phyloP scores from a whole-genome alignment of 192 early-diverging fungal species.

The Podila verticillata region DNA sequence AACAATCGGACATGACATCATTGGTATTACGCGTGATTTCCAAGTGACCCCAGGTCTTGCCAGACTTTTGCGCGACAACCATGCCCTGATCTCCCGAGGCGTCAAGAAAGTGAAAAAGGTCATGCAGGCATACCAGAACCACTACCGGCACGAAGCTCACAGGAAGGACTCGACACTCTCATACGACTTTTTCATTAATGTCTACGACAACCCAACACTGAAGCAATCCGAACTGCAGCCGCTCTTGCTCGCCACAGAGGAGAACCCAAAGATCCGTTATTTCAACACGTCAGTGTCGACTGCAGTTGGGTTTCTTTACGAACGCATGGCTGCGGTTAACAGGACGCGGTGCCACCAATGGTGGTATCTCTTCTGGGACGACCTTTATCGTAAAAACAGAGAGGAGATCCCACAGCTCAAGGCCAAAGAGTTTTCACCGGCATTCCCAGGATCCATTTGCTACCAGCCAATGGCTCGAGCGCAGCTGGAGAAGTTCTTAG shows the following conservation, averaged over 20 bases:
- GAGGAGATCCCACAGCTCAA: slow-evolving; percentile 54
- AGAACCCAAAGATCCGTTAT: slow-evolving; percentile 37
- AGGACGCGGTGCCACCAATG: slow-evolving; percentile 53
- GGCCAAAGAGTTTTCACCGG: slow-evolving; percentile 69
- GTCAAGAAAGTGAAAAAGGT: slow-evolving; percentile 45
- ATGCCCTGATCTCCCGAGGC: slow-evolving; percentile 57
- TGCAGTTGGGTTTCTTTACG: slow-evolving; percentile 51
- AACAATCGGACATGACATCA: slow-evolving; percentile 46
- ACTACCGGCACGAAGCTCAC: slow-evolving; percentile 57
- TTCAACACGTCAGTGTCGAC: slow-evolving; percentile 18
- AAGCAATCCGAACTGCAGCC: slow-evolving; percentile 38
- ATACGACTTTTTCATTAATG: slow-evolving; percentile 57
- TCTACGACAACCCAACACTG: slow-evolving; percentile 55
- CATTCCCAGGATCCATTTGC: slow-evolving; percentile 66
- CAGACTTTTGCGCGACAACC: slow-evolving; percentile 65
- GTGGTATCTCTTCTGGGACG: slow-evolving; percentile 80
- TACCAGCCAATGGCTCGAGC: slow-evolving; percentile 66
- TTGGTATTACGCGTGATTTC: slow-evolving; percentile 64
- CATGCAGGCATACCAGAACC: slow-evolving; percentile 54
- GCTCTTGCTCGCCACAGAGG: slow-evolving; percentile 45
- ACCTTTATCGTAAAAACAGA: slow-evolving; percentile 68
- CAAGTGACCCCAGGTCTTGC: slow-evolving; percentile 60
- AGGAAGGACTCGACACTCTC: slow-evolving; percentile 61
- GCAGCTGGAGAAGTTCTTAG: slow-evolving; percentile 65
- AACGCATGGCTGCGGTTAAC: slow-evolving; percentile 52